Conservation (phyloP, 2,329 filamentous ascomycete species). For the Venturia aucupariae region DNA sequence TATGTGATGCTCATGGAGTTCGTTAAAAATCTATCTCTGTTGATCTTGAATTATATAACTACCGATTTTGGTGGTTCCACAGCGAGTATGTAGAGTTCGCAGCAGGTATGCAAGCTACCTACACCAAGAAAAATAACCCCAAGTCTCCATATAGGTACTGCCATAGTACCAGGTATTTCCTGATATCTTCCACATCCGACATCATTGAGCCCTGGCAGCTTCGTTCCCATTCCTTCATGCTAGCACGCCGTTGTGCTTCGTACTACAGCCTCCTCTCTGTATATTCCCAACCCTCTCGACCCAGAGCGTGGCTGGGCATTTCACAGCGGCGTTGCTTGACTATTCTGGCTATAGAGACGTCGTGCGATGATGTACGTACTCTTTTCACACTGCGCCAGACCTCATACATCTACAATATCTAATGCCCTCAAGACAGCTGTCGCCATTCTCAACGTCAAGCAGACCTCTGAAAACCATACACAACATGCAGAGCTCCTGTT, state of each 20-base stretch:
- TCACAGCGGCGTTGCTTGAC: slow-evolving; percentile 23
- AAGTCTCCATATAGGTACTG: no score
- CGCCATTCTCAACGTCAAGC: slow-evolving; percentile 59
- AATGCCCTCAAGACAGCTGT: slow-evolving; percentile 54
- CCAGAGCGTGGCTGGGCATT: not conserved
- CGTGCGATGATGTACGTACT: slow-evolving; percentile 62
- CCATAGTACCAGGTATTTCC: no score
- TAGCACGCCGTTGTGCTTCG: slow-evolving; percentile 7
- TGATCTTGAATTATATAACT: no score
- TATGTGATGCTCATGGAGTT: no score
- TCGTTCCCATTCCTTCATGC: not conserved
- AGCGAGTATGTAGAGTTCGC: not conserved
- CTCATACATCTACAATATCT: not conserved
- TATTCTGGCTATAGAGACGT: slow-evolving; percentile 68
- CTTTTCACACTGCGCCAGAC: not conserved
- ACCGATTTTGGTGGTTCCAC: no score
- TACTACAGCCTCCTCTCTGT: not conserved
- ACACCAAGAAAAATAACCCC: no score
- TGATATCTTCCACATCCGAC: not conserved
- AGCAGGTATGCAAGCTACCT: not conserved
- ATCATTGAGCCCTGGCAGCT: not conserved
- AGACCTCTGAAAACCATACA: not conserved
- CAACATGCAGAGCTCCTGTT: slow-evolving; percentile 55
- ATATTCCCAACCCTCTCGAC: not conserved
- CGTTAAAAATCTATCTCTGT: no score